A percentile compares a stretch with the other conserved stretches of the same genome.
phyloP scores from a whole-genome alignment of 2,329 filamentous ascomycete genomes.

The Leptographium wingfieldii region DNA sequence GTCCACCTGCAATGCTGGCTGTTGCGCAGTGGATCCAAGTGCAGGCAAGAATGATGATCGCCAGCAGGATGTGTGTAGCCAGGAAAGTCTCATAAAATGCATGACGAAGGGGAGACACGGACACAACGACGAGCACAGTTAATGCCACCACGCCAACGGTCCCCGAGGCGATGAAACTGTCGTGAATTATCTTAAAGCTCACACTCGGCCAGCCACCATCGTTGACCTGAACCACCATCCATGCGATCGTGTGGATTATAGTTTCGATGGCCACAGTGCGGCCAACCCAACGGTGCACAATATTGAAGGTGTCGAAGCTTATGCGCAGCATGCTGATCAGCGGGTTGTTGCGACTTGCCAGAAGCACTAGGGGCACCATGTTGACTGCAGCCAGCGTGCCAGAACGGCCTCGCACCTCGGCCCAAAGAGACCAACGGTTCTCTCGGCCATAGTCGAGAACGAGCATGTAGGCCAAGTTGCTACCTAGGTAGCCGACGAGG shows the following conservation, averaged over 20 bases:
- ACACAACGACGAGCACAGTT: slow-evolving; percentile 52
- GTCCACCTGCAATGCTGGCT: slow-evolving; percentile 48
- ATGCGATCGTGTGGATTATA: slow-evolving; percentile 59
- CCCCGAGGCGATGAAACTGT: slow-evolving; percentile 50
- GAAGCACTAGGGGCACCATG: slow-evolving; percentile 79
- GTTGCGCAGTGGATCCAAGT: slow-evolving; percentile 69
- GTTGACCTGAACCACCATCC: slow-evolving; percentile 58
- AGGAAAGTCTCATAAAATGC: slow-evolving; percentile 97
- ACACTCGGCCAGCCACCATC: slow-evolving; percentile 52
- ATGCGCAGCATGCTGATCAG: slow-evolving; percentile 71
- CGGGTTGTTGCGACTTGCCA: slow-evolving; percentile 88
- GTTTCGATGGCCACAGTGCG: slow-evolving; percentile 58
- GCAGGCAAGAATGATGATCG: slow-evolving; percentile 52
- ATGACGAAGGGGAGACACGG: slow-evolving; percentile 71
- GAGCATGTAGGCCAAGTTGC: slow-evolving; percentile 52
- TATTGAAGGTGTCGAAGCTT: slow-evolving; percentile 94
- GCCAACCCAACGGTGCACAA: slow-evolving; percentile 74
- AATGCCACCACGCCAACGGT: slow-evolving; percentile 46
- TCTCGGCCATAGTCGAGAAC: slow-evolving; percentile 44
- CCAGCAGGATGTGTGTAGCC: slow-evolving; percentile 69
- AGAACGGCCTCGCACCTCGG: slow-evolving; percentile 74
- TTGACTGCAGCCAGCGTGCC: slow-evolving; percentile 79
- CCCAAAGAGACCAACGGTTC: slow-evolving; percentile 53
- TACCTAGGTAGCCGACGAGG: slow-evolving; percentile 42
- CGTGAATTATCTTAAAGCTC: slow-evolving; percentile 36